phyloP scores from a whole-genome alignment of 2,329 filamentous ascomycete genomes.

The Colletotrichum neosansevieriae region DNA sequence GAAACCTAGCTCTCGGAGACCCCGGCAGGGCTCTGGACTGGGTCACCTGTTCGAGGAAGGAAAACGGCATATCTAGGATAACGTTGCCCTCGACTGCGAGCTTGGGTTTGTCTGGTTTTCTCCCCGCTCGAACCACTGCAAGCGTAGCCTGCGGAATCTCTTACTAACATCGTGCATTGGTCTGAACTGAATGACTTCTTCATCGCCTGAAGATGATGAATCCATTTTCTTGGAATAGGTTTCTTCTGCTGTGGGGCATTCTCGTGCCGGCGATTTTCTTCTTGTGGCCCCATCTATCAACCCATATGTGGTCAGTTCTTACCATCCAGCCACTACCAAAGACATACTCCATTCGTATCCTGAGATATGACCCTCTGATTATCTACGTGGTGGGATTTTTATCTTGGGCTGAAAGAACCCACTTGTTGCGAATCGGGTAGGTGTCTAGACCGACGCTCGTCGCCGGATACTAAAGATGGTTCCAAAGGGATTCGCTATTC shows the following conservation, averaged over 20 bases:
- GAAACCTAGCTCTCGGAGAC: no score
- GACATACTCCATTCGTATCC: slow-evolving; percentile 1
- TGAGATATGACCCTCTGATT: slow-evolving; percentile 22
- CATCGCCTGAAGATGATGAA: not conserved
- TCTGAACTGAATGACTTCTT: no score
- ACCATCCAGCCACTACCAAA: not conserved
- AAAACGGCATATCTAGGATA: no score
- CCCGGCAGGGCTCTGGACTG: no score
- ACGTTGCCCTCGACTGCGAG: no score
- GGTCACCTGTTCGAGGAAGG: no score
- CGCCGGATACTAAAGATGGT: fast-evolving
- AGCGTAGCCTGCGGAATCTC: no score
- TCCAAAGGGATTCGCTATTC: not conserved
- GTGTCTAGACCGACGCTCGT: not conserved
- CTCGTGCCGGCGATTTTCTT: not conserved
- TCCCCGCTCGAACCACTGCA: no score
- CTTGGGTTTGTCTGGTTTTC: no score
- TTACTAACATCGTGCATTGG: no score
- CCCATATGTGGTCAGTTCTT: not conserved
- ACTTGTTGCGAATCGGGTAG: slow-evolving; percentile 8
- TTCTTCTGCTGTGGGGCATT: not conserved
- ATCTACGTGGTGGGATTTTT: slow-evolving; percentile 22
- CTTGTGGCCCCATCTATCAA: slow-evolving; percentile 1
- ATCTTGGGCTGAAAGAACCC: slow-evolving; percentile 13
- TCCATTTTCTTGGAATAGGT: not conserved